These are phyloP conservation scores for Colletotrichum magnum DNA, from an alignment of 2,329 filamentous ascomycete genomes.

Conservation along the genomic window DNA sequence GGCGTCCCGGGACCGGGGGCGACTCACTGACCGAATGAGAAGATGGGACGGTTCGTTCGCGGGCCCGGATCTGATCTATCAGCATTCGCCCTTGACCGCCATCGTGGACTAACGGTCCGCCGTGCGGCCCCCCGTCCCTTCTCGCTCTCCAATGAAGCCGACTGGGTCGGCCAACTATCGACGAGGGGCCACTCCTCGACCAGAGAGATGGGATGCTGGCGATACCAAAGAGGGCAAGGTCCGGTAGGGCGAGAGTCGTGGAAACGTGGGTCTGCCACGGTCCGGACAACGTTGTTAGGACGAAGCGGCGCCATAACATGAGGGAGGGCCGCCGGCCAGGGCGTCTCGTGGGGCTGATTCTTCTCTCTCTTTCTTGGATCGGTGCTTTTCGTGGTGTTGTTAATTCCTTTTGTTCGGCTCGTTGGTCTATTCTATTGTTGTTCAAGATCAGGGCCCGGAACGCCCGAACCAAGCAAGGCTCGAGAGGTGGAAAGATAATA, in stretches of 20 bases:
- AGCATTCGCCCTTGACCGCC: not conserved
- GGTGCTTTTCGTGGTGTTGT: not conserved
- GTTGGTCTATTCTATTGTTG: not conserved
- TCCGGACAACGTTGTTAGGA: conserved; percentile 16
- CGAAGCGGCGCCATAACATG: conserved; percentile 32
- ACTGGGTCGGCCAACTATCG: conserved; percentile 6
- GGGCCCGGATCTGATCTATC: conserved; percentile 31
- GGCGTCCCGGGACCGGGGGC: conserved; percentile 1
- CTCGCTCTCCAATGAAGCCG: conserved; percentile 7
- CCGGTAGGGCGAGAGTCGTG: conserved; percentile 17
- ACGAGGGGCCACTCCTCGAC: not conserved
- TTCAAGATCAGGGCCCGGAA: conserved; percentile 3
- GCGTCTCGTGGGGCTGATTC: not conserved
- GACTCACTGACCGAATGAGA: conserved; percentile 29
- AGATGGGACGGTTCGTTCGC: conserved; percentile 32
- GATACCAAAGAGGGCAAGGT: conserved; percentile 12
- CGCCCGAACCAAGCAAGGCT: not conserved
- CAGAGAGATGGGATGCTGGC: conserved; percentile 10
- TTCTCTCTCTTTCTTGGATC: not conserved
- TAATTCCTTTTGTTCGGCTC: conserved; percentile 3
- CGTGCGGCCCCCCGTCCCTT: conserved; percentile 11
- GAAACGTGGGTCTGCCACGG: conserved; percentile 7
- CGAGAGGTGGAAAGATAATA: conserved; percentile 9
- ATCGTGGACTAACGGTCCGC: conserved; percentile 7
- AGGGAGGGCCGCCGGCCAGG: conserved; percentile 12